These are phyloP conservation scores for Alternaria angustiovoidea DNA, from an alignment of 2,329 filamentous ascomycete genomes.

Conservation along the genomic window DNA sequence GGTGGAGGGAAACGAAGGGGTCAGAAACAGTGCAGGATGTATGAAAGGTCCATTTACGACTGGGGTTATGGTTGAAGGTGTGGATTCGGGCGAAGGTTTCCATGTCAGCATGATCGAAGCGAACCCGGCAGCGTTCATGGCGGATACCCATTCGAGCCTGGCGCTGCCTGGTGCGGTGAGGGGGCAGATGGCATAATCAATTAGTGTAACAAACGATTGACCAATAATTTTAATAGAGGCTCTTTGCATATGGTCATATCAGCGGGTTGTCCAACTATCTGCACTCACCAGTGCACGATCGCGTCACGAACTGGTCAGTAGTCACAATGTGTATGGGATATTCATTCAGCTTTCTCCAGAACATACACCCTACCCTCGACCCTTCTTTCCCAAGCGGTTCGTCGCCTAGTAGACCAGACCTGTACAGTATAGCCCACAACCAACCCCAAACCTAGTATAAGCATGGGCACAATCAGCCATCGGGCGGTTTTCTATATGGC, in stretches of 20 bases:
- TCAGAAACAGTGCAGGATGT: slow-evolving; percentile 36
- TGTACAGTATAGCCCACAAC: neutral
- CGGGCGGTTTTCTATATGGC: neutral
- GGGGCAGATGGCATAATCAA: slow-evolving; percentile 52
- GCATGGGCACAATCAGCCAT: neutral
- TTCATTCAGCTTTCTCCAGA: neutral
- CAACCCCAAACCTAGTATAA: neutral
- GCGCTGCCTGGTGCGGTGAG: slow-evolving; percentile 63
- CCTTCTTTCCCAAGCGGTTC: neutral
- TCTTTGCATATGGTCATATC: neutral
- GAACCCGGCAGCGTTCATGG: slow-evolving; percentile 61
- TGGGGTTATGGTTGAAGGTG: slow-evolving; percentile 52
- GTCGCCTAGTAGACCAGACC: neutral
- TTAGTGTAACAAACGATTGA: neutral
- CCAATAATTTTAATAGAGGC: neutral
- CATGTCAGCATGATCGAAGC: slow-evolving; percentile 60
- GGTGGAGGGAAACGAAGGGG: slow-evolving; percentile 15
- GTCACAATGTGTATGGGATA: fast-evolving
- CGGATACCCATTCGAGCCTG: slow-evolving; percentile 62
- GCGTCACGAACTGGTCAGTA: neutral
- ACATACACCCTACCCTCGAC: neutral
- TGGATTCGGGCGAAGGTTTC: slow-evolving; percentile 60
- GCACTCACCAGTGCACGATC: neutral
- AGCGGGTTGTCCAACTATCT: fast-evolving
- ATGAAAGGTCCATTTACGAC: slow-evolving; percentile 36